Base-by-base conservation (phyloP, 306 rosid genomes). In the Sindora glabra region DNA sequence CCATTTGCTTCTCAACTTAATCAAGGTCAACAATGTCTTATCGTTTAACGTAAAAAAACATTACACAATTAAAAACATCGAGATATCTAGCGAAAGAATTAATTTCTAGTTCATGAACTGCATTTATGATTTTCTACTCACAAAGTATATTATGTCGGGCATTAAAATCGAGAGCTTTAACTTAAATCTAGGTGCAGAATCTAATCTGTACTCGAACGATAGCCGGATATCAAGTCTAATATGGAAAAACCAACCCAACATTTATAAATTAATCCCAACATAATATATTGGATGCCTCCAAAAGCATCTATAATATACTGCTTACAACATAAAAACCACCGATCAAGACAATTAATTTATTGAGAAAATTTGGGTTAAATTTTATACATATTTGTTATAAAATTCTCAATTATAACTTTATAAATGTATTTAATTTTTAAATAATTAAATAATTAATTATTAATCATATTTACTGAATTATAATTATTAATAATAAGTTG, bases 151-250 rank as follows among this genome's bases (percentile, higher is more conserved):
- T n/a, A n/a, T n/a, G n/a, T n/a, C n/a, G n/a, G n/a, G n/a, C 58
- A 16, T 50, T 23, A 49, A 62, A 33, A 32, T n/a, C 48, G 27
- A 48, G 11, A 34, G 40, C 17, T 27, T 27, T 56, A 38, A 3
- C 46, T 48, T 56, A 48, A 32, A 41, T 50, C 54, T 8, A 26
- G 70, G 47, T 69, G 25, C 64, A 63, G 71, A 69, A 68, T 68
- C 68, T 62, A 18, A 55, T 48, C 66, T 48, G 68, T 12, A 69
- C 69, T 29, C 14, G 8, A 57, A 56, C 62, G n/a, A 41, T 55
- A 54, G 19, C 53, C 27, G 22, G 52, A 13, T 34, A 70, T 49
- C 19, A 8, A 19, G 14, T 19, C 68, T 47, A n/a, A n/a, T n/a
- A n/a, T n/a, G n/a, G n/a, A n/a, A n/a, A n/a, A n/a, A 65, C 57